A percentile compares a stretch with the other conserved stretches of the same genome.
Evolutionary conservation across 1,284 basidiomycete genomes (phyloP).

Genomic region (Papiliotrema laurentii): DNA sequence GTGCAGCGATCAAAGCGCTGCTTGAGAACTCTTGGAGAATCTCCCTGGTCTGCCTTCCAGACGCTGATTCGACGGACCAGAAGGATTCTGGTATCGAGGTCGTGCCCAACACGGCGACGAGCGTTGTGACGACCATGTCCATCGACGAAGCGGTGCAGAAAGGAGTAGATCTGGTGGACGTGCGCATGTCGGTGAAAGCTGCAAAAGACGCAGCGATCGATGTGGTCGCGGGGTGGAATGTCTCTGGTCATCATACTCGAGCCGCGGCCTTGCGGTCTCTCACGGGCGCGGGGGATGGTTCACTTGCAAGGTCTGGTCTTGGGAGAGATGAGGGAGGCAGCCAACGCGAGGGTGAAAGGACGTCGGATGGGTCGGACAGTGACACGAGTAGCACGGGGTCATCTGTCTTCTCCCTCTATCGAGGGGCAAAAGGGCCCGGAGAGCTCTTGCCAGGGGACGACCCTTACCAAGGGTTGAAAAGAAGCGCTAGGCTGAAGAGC

Average conservation of each 20-base stretch:
- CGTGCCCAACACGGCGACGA: not conserved
- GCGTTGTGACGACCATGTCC: not conserved
- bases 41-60: not conserved
- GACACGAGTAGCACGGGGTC: no score
- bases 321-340: not conserved
- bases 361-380: not conserved
- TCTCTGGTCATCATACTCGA: not conserved
- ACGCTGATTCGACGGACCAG: not conserved
- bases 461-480: not conserved
- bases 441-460: not conserved
- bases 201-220: conserved; percentile 2
- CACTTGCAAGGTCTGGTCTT: not conserved
- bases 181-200: not conserved
- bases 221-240: not conserved
- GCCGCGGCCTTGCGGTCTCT: not conserved
- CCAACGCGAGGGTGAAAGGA: not conserved
- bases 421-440: not conserved
- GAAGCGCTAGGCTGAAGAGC: conserved; percentile 1
- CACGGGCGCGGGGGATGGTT: not conserved
- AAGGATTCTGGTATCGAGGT: not conserved
- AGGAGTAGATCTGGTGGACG: conserved; percentile 2
- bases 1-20: conserved; percentile 19
- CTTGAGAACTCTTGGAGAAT: conserved; percentile 19
- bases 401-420: not conserved
- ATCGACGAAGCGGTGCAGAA: not conserved